Percentiles rank a stretch among this genome's conserved stretches.
These are phyloP conservation scores for Microbotryomycetes sp. DNA, from an alignment of 1,284 basidiomycete species.

Conservation along the genomic window DNA sequence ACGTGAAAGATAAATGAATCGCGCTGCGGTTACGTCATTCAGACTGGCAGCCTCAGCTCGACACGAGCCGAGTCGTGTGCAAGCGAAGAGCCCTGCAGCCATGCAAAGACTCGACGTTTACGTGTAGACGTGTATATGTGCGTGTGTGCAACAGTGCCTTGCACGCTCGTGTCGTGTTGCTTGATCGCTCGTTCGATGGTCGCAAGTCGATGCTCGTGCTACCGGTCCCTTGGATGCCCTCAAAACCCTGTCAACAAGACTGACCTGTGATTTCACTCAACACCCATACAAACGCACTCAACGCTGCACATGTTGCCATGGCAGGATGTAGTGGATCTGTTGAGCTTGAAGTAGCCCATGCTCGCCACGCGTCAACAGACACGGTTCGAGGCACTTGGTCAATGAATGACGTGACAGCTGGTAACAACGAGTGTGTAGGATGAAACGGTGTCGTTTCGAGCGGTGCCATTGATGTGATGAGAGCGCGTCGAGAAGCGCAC, in stretches of 20 bases:
- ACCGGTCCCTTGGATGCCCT: not conserved
- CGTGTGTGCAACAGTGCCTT: not conserved
- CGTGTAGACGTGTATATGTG: not conserved
- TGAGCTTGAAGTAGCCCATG: not conserved
- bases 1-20: not conserved
- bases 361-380: constrained; percentile 8
- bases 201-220: not conserved
- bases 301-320: constrained; percentile 11
- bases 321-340: constrained; percentile 35
- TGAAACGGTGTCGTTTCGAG: not conserved
- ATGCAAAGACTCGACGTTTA: not conserved
- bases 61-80: constrained; percentile 45
- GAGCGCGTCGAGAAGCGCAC: no score
- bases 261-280: constrained; percentile 32
- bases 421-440: not conserved
- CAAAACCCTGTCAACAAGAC: no score
- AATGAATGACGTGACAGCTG: constrained; percentile 1
- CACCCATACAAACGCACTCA: constrained; percentile 23
- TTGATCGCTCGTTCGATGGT: not conserved
- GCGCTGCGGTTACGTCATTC: not conserved
- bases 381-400: not conserved
- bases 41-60: constrained; percentile 48
- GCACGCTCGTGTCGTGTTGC: not conserved
- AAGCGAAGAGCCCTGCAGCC: not conserved
- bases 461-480: not conserved